phyloP scores from a whole-genome alignment of 176 grass and related monocot species.

The Canna indica region DNA sequence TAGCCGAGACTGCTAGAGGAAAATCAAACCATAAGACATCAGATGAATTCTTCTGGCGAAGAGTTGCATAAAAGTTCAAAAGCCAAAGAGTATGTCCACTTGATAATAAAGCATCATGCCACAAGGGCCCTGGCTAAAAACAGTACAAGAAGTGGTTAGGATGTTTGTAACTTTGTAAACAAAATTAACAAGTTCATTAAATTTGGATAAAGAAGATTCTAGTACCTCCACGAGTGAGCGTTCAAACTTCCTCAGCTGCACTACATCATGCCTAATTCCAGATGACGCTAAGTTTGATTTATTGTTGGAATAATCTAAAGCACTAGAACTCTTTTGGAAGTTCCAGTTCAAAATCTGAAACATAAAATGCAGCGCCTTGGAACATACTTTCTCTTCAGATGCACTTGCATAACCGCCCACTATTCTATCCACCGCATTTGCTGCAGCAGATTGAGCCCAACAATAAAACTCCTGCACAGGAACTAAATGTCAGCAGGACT shows the following conservation, averaged over 20 bases:
- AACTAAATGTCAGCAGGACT: conserved; percentile 11
- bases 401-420: conserved; percentile 46
- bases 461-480: conserved; percentile 77
- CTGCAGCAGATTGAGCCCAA: conserved; percentile 82
- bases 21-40: conserved; percentile 89
- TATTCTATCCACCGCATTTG: conserved; percentile 53
- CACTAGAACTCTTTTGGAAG: conserved; percentile 31
- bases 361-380: conserved; percentile 67
- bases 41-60: conserved; percentile 65
- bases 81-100: conserved; percentile 67
- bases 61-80: conserved; percentile 70
- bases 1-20: conserved; percentile 65
- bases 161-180: conserved; percentile 32
- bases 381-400: conserved; percentile 71
- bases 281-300: conserved; percentile 43
- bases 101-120: conserved; percentile 74
- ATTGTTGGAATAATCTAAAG: conserved; percentile 34
- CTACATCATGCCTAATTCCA: conserved; percentile 64
- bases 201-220: not conserved
- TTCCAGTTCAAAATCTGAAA: conserved; percentile 91
- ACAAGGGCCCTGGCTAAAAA: conserved; percentile 81
- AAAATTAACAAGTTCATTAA: not conserved
- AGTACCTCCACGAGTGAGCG: conserved; percentile 73
- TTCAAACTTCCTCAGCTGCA: conserved; percentile 86
- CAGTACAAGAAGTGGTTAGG: conserved; percentile 28